Conservation (phyloP, 148 eudicot genomes). For the Rhododendron molle region DNA sequence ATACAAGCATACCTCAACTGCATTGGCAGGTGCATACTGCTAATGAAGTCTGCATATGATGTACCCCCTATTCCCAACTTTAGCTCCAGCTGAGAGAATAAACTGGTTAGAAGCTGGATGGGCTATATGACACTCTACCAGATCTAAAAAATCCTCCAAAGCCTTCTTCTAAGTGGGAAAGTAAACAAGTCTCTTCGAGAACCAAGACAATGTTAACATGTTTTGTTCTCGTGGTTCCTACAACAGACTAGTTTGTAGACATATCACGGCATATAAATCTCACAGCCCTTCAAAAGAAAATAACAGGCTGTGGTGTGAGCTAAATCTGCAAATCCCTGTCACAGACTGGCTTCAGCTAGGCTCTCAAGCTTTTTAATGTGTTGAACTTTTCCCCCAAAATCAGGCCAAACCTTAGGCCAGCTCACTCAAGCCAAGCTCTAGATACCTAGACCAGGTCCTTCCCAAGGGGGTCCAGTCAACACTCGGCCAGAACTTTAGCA, state of each 20-base stretch:
- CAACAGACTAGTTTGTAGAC: neutral
- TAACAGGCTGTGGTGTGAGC: neutral
- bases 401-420: neutral
- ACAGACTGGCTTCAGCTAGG: neutral
- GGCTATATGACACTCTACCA: neutral
- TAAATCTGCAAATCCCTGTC: neutral
- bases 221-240: neutral
- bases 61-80: conserved; percentile 89
- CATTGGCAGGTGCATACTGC: conserved; percentile 84
- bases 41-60: conserved; percentile 79
- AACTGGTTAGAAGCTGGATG: conserved; percentile 6
- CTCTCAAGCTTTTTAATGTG: neutral
- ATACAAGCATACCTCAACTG: conserved; percentile 59
- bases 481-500: neutral
- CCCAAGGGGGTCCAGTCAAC: neutral
- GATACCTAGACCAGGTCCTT: neutral
- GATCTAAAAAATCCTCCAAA: neutral
- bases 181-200: neutral
- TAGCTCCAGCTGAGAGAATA: conserved; percentile 61
- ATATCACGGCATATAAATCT: neutral
- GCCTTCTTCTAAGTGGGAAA: neutral
- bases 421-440: neutral
- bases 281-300: neutral
- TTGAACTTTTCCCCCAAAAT: neutral
- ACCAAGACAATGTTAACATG: neutral